Evolutionary conservation across 192 early-diverging fungal genomes (phyloP).

Genomic region (Coemansia sp.): DNA sequence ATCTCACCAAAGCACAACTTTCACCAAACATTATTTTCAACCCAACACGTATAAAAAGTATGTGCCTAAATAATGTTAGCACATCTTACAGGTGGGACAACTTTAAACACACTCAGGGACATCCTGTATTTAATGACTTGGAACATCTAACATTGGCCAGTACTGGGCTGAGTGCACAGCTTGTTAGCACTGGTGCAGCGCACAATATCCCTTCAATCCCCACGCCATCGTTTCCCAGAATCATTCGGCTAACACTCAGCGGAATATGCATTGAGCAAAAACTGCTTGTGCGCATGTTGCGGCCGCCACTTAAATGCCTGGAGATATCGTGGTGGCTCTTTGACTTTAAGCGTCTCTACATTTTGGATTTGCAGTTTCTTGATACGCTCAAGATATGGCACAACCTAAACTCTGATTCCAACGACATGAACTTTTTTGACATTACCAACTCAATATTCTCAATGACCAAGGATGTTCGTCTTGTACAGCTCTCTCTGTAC

Average conservation of each 20-base stretch:
- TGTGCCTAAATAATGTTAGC: background rate
- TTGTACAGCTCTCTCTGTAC: background rate
- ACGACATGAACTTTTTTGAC: background rate
- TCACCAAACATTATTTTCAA: background rate
- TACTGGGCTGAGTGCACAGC: background rate
- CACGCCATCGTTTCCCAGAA: background rate
- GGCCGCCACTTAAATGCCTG: background rate
- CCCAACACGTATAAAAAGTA: background rate
- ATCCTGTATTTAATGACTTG: background rate
- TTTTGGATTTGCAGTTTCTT: background rate
- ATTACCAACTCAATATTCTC: background rate
- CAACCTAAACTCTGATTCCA: background rate
- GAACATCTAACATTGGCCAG: background rate
- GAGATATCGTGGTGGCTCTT: constrained; percentile 1
- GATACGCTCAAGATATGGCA: background rate
- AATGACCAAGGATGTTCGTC: background rate
- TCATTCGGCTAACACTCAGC: background rate
- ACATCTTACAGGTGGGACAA: background rate
- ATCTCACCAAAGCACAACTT: background rate
- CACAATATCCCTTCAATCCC: background rate
- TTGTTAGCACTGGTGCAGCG: background rate
- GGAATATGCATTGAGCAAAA: background rate
- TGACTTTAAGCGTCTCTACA: background rate
- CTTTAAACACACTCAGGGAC: background rate
- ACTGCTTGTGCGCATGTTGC: background rate